Evolutionary conservation across 257 asterid species (phyloP), one percentile per base, ranked within the genome.

Genomic region (Solanum microdontum): DNA sequence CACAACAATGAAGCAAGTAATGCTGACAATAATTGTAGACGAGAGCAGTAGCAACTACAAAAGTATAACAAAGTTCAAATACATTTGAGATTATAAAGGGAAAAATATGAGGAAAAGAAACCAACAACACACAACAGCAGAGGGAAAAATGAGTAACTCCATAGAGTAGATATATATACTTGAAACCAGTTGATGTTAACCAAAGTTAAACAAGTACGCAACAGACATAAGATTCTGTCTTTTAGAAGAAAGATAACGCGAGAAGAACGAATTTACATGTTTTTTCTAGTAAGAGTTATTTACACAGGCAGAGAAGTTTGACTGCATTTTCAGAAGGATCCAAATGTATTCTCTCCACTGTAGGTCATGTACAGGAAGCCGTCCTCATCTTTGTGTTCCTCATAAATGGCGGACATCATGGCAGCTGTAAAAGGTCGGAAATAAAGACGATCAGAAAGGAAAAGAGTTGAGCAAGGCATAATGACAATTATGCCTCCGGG

Each of bases 321-420:
- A 43, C 82, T 43, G 64, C 43, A 55, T 32, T 36, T 37, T 84
- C 39, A 84, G 77, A 84, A 62, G 39, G 64, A 43, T 73, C 87
- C 87, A 11, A 85, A 85, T 24, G 87, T 85, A 36, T 85, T 85
- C 68, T 85, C 87, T 66, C 87, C 82, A 85, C 87, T 85, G 82
- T 85, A 85, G 3, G 87, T 85, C 82, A 85, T 85, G 82, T 68
- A 85, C 24, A 85, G 87, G 73, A 85, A 85, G 51, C 87, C 82
- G 30, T 85, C 87, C n/a, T 85, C 87, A 40, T 85, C 87, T 73
- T 85, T 85, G 87, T 85, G 76, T 10, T 85, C 82, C 69, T 85
- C 87, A 40, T 85, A 85, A 85, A 85, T 85, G 34, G 87, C 68
- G 3, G 87, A 85, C 87, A 85, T 85, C 87, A 85, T 64, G 39